Percentiles rank a stretch among this genome's conserved stretches.
Conservation (phyloP, 2,329 filamentous ascomycete genomes). For the Calonectria multiphialidica region DNA sequence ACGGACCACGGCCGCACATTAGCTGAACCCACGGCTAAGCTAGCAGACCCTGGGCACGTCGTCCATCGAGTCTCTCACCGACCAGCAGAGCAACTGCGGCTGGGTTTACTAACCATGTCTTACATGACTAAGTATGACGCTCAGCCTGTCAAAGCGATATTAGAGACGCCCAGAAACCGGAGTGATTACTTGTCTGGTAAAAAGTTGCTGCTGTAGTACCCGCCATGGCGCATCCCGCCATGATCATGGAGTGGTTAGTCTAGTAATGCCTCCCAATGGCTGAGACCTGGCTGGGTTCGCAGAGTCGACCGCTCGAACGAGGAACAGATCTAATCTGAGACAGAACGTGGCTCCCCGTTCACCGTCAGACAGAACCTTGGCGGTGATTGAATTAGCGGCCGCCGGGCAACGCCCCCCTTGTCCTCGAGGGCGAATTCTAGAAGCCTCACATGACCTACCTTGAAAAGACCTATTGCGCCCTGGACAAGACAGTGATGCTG, state of each 20-base stretch:
- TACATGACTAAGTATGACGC: slow-evolving; percentile 7
- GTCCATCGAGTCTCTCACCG: slow-evolving; percentile 16
- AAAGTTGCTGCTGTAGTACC: neutral
- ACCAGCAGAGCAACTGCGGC: neutral
- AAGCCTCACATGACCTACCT: neutral
- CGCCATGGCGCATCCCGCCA: neutral
- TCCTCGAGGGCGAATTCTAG: neutral
- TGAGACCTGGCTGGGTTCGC: neutral
- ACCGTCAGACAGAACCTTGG: slow-evolving; percentile 8
- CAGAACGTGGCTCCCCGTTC: slow-evolving; percentile 9
- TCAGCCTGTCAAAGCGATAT: slow-evolving; percentile 4
- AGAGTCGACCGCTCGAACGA: neutral
- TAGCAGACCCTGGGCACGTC: slow-evolving; percentile 5
- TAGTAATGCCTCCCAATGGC: neutral
- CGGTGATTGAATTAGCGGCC: slow-evolving; percentile 3
- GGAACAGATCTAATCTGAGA: slow-evolving; percentile 8
- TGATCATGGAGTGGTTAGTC: neutral
- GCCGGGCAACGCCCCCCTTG: neutral
- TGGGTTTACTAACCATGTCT: neutral
- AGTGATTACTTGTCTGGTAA: neutral
- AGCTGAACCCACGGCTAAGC: slow-evolving; percentile 10
- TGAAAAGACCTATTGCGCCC: neutral
- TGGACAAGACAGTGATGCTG: neutral
- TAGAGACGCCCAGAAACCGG: neutral
- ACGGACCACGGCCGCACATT: slow-evolving; percentile 3